Evolutionary conservation across 345 rosid species (phyloP).

Genomic region (Psidium guajava): DNA sequence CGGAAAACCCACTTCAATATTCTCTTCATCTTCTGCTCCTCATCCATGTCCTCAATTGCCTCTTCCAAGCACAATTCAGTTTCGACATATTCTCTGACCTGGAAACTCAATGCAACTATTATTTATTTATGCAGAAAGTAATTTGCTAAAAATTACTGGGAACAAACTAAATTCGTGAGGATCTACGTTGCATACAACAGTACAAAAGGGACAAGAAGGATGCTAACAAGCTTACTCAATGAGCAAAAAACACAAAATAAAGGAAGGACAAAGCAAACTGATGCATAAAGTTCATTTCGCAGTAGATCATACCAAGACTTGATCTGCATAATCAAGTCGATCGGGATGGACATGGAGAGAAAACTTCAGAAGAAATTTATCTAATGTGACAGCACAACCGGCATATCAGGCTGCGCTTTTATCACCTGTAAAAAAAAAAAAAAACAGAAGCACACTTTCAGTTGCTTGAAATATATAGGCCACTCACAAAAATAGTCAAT

Average conservation of each 20-base stretch:
- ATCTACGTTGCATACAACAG: too few species aligned
- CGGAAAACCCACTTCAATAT: constrained; percentile 31
- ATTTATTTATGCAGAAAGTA: too few species aligned
- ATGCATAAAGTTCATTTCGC: neutral
- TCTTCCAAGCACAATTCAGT: constrained; percentile 85
- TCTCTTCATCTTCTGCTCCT: constrained; percentile 53
- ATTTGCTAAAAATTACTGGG: too few species aligned
- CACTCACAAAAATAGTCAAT: constrained; percentile 24
- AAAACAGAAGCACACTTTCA: neutral
- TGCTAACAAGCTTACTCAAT: neutral
- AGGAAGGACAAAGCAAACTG: neutral
- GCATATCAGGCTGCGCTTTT: constrained; percentile 94
- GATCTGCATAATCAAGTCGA: constrained; percentile 97
- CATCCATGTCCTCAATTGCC: constrained; percentile 83
- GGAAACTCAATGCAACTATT: too few species aligned
- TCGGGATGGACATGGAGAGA: constrained; percentile 99
- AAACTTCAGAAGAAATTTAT: constrained; percentile 94
- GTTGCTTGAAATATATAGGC: neutral
- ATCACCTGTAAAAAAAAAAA: constrained; percentile 76
- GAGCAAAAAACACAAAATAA: neutral
- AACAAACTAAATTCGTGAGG: too few species aligned
- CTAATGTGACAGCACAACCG: constrained; percentile 77
- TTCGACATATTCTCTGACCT: too few species aligned
- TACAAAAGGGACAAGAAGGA: neutral
- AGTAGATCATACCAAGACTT: constrained; percentile 69